phyloP scores from a whole-genome alignment of 202 grass and related monocot genomes.

The Digitaria exilis region DNA sequence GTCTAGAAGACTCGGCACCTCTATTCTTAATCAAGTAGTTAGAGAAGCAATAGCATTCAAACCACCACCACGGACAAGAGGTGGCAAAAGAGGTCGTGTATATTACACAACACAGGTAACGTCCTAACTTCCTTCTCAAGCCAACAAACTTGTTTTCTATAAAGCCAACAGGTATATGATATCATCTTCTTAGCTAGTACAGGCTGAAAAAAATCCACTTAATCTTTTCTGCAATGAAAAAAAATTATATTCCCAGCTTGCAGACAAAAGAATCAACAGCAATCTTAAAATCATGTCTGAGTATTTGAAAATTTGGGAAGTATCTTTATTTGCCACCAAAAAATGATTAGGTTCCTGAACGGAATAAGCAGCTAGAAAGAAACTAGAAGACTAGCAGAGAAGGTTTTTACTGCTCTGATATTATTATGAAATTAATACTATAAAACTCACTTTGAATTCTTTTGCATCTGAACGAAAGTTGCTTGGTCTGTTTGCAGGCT shows the following conservation, averaged over 20 bases:
- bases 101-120: constrained; percentile 92
- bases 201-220: constrained; percentile 17
- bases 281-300: background rate
- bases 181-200: background rate
- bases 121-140: background rate
- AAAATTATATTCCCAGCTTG: background rate
- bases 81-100: constrained; percentile 81
- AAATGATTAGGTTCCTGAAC: background rate
- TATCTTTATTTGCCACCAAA: background rate
- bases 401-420: background rate
- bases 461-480: background rate
- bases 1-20: constrained; percentile 88
- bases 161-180: background rate
- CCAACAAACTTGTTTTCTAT: background rate
- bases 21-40: constrained; percentile 95
- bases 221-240: background rate
- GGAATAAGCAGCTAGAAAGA: background rate
- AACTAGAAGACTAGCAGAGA: background rate
- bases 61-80: constrained; percentile 87
- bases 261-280: background rate
- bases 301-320: constrained; percentile 4
- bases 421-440: background rate
- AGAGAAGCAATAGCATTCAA: constrained; percentile 94
- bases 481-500: constrained; percentile 58
- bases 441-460: background rate